Conservation (phyloP, 2,329 filamentous ascomycete species). For the Helotiales sp. region DNA sequence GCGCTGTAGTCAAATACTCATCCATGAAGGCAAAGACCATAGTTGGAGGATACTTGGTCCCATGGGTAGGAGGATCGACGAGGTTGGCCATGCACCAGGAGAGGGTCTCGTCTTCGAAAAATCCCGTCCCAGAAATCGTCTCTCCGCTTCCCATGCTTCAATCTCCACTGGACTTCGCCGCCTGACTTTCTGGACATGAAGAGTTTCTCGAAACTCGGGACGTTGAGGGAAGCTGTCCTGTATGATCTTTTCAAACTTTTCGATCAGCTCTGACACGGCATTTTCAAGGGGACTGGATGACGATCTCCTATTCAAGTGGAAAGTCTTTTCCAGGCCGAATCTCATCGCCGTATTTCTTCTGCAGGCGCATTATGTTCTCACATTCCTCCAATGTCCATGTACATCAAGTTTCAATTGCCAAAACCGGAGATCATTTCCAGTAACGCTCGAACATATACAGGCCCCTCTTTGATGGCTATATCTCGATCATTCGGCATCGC, state of each 20-base stretch:
- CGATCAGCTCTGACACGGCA: not conserved
- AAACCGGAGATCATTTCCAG: too few relatives aligned
- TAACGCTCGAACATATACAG: too few relatives aligned
- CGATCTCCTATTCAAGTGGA: not conserved
- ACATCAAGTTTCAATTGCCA: too few relatives aligned
- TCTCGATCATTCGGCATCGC: too few relatives aligned
- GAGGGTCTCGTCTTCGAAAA: not conserved
- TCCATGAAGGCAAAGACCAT: not conserved
- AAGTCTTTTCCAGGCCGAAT: too few relatives aligned
- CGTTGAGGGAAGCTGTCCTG: not conserved
- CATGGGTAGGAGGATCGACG: not conserved
- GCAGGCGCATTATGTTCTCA: too few relatives aligned
- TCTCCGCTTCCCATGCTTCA: not conserved
- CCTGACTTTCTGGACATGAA: not conserved
- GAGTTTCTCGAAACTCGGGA: not conserved
- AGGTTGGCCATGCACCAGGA: not conserved
- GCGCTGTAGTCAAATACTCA: not conserved
- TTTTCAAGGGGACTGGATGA: not conserved
- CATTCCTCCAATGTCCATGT: too few relatives aligned
- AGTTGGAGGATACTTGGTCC: not conserved
- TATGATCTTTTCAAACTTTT: not conserved
- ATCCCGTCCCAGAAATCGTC: not conserved
- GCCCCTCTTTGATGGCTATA: too few relatives aligned
- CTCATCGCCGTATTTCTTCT: too few relatives aligned
- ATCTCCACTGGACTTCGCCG: not conserved